Percentiles rank a stretch among this genome's conserved stretches.
Conservation (phyloP, 2,329 filamentous ascomycete species). For the Fusarium sp. region DNA sequence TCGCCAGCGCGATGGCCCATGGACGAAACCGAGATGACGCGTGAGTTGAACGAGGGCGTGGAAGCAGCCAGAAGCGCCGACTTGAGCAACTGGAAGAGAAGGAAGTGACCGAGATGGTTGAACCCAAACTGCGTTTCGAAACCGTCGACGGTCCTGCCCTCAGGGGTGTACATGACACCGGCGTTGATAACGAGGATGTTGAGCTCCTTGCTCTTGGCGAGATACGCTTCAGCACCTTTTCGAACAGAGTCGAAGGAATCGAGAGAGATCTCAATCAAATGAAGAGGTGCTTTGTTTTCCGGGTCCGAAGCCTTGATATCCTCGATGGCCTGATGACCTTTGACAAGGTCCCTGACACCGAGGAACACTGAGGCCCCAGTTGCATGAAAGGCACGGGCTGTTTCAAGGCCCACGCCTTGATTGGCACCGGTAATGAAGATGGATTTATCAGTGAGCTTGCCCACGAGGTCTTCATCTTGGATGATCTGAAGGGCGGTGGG, state of each 20-base stretch:
- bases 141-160: constrained; percentile 22
- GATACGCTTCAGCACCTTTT: not conserved
- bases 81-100: constrained; percentile 55
- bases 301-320: not conserved
- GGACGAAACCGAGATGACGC: constrained; percentile 61
- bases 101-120: constrained; percentile 46
- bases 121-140: constrained; percentile 43
- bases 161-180: constrained; percentile 23
- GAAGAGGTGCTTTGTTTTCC: not conserved
- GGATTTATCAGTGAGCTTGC: not conserved
- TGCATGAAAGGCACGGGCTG: constrained; percentile 5
- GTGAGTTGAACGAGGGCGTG: constrained; percentile 55
- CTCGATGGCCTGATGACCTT: constrained; percentile 7
- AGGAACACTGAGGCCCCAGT: constrained; percentile 13
- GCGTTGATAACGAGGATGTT: constrained; percentile 22
- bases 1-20: constrained; percentile 50
- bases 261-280: constrained; percentile 3
- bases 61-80: constrained; percentile 54
- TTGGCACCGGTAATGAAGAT: constrained; percentile 28
- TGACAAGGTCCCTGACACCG: constrained; percentile 4
- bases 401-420: constrained; percentile 17
- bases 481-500: constrained; percentile 30
- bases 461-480: not conserved
- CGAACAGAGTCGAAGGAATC: constrained; percentile 15
- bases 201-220: not conserved